Percentiles rank a stretch among this genome's conserved stretches.
phyloP scores from a whole-genome alignment of 1,139 yeast species.

The Torulaspora pretoriensis region DNA sequence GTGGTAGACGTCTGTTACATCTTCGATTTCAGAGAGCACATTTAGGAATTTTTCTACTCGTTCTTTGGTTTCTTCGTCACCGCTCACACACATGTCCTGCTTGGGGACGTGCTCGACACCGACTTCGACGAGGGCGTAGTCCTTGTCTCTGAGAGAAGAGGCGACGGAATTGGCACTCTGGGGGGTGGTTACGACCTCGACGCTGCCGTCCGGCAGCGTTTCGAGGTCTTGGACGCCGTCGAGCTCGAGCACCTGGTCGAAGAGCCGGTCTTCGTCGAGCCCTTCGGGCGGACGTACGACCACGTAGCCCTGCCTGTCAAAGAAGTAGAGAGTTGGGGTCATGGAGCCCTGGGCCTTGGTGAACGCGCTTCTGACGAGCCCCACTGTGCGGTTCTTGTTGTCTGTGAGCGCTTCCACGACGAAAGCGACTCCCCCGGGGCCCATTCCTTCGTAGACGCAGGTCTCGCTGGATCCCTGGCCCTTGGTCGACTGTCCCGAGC shows the following conservation, averaged over 20 bases:
- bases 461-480: slow-evolving; percentile 46
- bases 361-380: slow-evolving; percentile 70
- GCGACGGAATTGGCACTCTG: slow-evolving; percentile 60
- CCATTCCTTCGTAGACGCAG: slow-evolving; percentile 81
- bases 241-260: slow-evolving; percentile 69
- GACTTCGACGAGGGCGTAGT: slow-evolving; percentile 63
- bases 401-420: slow-evolving; percentile 85
- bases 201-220: slow-evolving; percentile 41
- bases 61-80: slow-evolving; percentile 48
- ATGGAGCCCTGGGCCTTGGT: slow-evolving; percentile 65
- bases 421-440: slow-evolving; percentile 87
- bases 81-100: slow-evolving; percentile 53
- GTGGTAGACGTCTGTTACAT: slow-evolving; percentile 71
- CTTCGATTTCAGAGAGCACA: slow-evolving; percentile 69
- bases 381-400: slow-evolving; percentile 78
- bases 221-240: slow-evolving; percentile 83
- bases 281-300: slow-evolving; percentile 41
- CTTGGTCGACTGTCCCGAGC: slow-evolving; percentile 50
- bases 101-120: slow-evolving; percentile 66
- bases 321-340: slow-evolving; percentile 74
- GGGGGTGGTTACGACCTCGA: slow-evolving; percentile 54
- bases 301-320: slow-evolving; percentile 72
- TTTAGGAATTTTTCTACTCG: slow-evolving; percentile 56
- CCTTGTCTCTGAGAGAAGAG: slow-evolving; percentile 48
- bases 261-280: slow-evolving; percentile 52